Conservation (phyloP, 2,329 filamentous ascomycete genomes). For the Pestalotiopsis sp. region DNA sequence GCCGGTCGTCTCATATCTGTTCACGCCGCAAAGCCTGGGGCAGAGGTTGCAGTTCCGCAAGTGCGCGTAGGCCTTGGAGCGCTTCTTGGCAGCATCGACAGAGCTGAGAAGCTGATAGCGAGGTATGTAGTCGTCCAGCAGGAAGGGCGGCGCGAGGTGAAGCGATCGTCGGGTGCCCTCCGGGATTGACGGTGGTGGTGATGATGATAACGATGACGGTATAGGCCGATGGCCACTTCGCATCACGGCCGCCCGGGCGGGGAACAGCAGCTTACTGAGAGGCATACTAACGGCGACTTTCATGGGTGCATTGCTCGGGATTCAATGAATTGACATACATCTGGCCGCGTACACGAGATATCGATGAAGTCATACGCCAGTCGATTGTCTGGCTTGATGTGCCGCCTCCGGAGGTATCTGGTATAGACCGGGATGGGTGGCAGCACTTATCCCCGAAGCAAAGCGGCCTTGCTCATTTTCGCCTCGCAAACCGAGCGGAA, state of each 20-base stretch:
- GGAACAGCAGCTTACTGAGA: neutral
- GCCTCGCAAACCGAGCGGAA: neutral
- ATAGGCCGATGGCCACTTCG: neutral
- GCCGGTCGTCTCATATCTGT: slow-evolving; percentile 78
- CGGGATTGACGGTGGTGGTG: neutral
- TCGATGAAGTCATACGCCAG: neutral
- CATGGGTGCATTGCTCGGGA: neutral
- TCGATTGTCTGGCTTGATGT: neutral
- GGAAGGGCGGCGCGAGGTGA: slow-evolving; percentile 65
- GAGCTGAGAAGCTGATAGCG: slow-evolving; percentile 71
- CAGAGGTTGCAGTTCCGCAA: slow-evolving; percentile 81
- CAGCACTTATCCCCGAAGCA: neutral
- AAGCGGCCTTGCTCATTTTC: neutral
- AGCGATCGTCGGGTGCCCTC: slow-evolving; percentile 30
- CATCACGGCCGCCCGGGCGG: neutral
- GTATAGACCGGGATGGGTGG: neutral
- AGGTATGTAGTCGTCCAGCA: slow-evolving; percentile 75
- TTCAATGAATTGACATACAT: neutral
- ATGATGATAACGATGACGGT: neutral
- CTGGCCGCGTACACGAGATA: neutral
- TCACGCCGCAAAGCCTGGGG: slow-evolving; percentile 75
- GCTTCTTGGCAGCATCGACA: slow-evolving; percentile 71
- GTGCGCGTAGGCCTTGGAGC: slow-evolving; percentile 73
- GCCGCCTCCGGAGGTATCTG: neutral
- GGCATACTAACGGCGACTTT: neutral